Evolutionary conservation across 345 rosid species (phyloP), one percentile per base, ranked within the genome.

Genomic region (Clausena lansium): DNA sequence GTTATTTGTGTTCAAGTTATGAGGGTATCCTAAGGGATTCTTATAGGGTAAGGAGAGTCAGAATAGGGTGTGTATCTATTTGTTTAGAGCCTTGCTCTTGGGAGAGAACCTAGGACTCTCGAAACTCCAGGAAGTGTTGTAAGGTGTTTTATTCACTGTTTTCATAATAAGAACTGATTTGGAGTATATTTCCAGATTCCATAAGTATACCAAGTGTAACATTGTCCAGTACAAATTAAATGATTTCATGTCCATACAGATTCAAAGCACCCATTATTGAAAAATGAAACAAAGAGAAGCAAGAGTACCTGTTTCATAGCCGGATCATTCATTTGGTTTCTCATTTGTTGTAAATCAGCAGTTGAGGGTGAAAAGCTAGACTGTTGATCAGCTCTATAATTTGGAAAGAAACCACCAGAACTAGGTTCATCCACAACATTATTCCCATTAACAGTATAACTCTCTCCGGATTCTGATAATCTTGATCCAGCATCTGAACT

Each of bases 291-390:
- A 13, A 68, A 58, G 30, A 33, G 33, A 70, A 47, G 41, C 25
- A 38, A 76, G 3, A 55, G 55, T 79, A 95, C 99, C 95, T 93
- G 94, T 55, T 89, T 88, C 94, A 89, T 89, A 24, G 98, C 98
- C 62, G 99, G 99, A 83, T 92, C 97, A 81, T 91, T 92, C 95
- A 96, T 89, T 82, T 92, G 97, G 84, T 89, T 93, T 86, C 93
- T 89, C 87, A 96, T 89, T 83, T 94, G 98, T 76, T 92, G 98
- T 82, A 96, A 70, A 81, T 91, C 97, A 76, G 84, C 86, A 67
- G 93, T 83, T 54, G 91, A 81, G n/a, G 85, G 77, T 78, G 92
- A 88, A 55, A 87, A 80, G 86, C 81, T 88, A 71, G 94, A 77
- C 58, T 78, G 92, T 60, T 86, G 75, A 72, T 71, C 77, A 71